phyloP scores from a whole-genome alignment of 2,329 filamentous ascomycete genomes.

The Diplocarpon mali region DNA sequence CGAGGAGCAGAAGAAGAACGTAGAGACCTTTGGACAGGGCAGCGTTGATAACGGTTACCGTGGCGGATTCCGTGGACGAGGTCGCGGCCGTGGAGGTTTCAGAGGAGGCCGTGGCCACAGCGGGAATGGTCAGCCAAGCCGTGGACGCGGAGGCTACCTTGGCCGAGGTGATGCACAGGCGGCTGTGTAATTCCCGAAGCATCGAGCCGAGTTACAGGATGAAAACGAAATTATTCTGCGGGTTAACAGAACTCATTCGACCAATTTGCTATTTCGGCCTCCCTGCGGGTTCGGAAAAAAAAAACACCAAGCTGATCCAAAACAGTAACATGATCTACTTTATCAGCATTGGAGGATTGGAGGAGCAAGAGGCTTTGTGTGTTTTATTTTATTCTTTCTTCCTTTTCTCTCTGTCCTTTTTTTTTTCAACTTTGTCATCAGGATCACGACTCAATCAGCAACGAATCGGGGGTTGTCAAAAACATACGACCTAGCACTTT shows the following conservation, averaged over 20 bases:
- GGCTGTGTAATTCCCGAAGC: slow-evolving; percentile 14
- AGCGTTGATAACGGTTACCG: slow-evolving; percentile 77
- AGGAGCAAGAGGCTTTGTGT: slow-evolving; percentile 10
- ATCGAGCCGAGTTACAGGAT: slow-evolving; percentile 8
- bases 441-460: slow-evolving; percentile 12
- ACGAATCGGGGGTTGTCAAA: slow-evolving; percentile 13
- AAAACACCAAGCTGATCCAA: slow-evolving; percentile 6
- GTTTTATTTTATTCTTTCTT: too few species aligned
- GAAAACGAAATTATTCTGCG: slow-evolving; percentile 15
- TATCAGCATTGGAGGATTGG: slow-evolving; percentile 1
- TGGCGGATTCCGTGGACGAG: slow-evolving; percentile 63
- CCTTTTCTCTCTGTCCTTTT: too few species aligned
- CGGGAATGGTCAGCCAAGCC: slow-evolving; percentile 11
- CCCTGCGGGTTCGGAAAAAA: slow-evolving; percentile 8
- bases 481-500: slow-evolving; percentile 14
- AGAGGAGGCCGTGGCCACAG: slow-evolving; percentile 18
- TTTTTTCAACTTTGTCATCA: slow-evolving; percentile 23
- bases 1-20: slow-evolving; percentile 89
- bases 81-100: slow-evolving; percentile 40
- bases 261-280: slow-evolving; percentile 15
- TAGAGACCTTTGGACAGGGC: slow-evolving; percentile 95
- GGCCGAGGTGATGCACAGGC: slow-evolving; percentile 22
- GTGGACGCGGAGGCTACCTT: slow-evolving; percentile 23
- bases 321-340: background rate
- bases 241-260: slow-evolving; percentile 22